These are phyloP conservation scores for Trematosphaeria pertusa DNA, from an alignment of 2,329 filamentous ascomycete species.

Conservation along the genomic window DNA sequence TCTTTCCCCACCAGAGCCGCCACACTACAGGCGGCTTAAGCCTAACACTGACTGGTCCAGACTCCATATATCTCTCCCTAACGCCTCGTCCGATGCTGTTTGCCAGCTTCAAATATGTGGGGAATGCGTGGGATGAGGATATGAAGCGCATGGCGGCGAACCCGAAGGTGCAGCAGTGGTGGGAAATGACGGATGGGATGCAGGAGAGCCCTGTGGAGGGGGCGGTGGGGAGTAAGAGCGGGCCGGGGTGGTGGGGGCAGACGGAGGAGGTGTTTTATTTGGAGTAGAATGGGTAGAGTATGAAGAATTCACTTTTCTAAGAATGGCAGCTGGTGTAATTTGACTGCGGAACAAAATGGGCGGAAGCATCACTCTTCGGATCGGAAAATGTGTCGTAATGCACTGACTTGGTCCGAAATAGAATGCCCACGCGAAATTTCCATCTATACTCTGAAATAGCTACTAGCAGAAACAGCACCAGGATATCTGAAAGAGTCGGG, in stretches of 20 bases:
- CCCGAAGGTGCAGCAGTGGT: slow-evolving; percentile 77
- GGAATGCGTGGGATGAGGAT: slow-evolving; percentile 73
- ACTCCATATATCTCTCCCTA: slow-evolving; percentile 75
- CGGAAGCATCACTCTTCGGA: too few species aligned
- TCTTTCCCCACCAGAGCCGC: slow-evolving; percentile 26
- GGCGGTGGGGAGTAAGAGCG: slow-evolving; percentile 31
- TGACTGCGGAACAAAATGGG: too few species aligned
- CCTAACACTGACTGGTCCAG: slow-evolving; percentile 38
- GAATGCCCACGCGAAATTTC: too few species aligned
- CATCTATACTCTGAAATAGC: too few species aligned
- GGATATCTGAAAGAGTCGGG: too few species aligned
- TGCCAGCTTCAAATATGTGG: slow-evolving; percentile 80
- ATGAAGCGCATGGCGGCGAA: slow-evolving; percentile 80
- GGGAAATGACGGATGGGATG: slow-evolving; percentile 79
- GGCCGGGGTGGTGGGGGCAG: slow-evolving; percentile 69
- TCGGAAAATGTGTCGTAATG: too few species aligned
- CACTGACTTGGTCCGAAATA: too few species aligned
- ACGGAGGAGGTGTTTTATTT: slow-evolving; percentile 73
- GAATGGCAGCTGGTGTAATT: too few species aligned
- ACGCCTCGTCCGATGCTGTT: slow-evolving; percentile 68
- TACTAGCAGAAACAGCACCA: too few species aligned
- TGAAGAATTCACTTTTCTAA: too few species aligned
- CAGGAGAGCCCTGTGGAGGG: slow-evolving; percentile 68
- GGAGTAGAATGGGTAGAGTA: too few species aligned
- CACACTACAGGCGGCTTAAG: neutral